phyloP scores from a whole-genome alignment of 257 asterid genomes.

The Solanum rostratum region DNA sequence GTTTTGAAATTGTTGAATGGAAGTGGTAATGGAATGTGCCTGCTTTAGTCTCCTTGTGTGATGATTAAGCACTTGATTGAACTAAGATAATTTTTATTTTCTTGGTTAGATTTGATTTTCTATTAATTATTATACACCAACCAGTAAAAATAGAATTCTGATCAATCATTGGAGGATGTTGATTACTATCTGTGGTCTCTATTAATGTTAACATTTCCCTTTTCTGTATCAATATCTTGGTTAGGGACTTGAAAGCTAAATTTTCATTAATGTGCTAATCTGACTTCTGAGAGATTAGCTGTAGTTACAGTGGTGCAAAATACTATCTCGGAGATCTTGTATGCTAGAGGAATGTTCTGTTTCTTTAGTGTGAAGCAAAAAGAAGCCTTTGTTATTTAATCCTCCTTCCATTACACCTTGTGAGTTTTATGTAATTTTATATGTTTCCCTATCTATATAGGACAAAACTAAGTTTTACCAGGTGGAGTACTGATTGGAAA shows the following conservation, averaged over 20 bases:
- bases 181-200: not conserved
- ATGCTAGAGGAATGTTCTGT: not conserved
- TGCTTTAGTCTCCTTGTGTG: not conserved
- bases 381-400: not conserved
- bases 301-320: not conserved
- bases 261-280: not conserved
- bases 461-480: constrained; percentile 77
- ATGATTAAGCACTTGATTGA: not conserved
- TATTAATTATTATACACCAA: not conserved
- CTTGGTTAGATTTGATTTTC: not conserved
- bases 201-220: not conserved
- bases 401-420: not conserved
- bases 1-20: not conserved
- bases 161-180: not conserved
- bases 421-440: not conserved
- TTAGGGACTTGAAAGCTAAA: not conserved
- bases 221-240: not conserved
- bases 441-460: constrained; percentile 22
- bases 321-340: not conserved
- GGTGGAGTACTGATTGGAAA: constrained; percentile 98
- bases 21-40: not conserved
- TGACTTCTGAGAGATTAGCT: not conserved
- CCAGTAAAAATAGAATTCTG: not conserved
- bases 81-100: not conserved
- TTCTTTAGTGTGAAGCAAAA: not conserved